A percentile compares a stretch with the other conserved stretches of the same genome.
Conservation (phyloP, 176 grass and related monocot genomes). For the Ananas comosus region DNA sequence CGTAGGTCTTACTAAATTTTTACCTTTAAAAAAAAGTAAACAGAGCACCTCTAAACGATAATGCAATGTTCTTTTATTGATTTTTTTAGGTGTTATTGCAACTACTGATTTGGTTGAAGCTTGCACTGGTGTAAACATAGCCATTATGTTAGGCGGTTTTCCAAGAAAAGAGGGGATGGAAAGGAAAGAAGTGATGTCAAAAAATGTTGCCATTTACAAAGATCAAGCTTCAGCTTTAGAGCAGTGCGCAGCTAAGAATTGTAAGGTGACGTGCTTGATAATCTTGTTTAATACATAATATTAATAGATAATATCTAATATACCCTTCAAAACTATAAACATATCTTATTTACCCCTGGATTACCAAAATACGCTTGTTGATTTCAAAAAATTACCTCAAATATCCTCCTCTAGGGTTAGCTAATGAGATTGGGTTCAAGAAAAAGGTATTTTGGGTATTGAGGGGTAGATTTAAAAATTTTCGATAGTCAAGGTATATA, state of each 20-base stretch:
- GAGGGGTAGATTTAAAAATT: no score
- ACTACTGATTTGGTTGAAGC: conserved; percentile 46
- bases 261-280: conserved; percentile 35
- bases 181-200: conserved; percentile 57
- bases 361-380: no score
- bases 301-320: neutral
- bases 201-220: conserved; percentile 64
- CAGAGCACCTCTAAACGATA: neutral
- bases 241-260: conserved; percentile 53
- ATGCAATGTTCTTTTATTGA: neutral
- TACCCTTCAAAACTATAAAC: neutral
- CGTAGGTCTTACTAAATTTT: neutral
- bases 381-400: no score
- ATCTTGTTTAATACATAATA: neutral
- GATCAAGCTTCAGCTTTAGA: conserved; percentile 51
- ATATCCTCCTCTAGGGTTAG: no score
- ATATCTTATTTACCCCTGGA: neutral
- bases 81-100: conserved; percentile 42
- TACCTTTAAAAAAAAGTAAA: neutral
- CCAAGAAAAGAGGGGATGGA: conserved; percentile 63
- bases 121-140: conserved; percentile 53
- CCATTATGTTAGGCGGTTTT: conserved; percentile 47
- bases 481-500: no score
- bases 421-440: no score
- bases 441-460: no score